Percentiles rank a stretch among this genome's conserved stretches.
These are phyloP conservation scores for Aspergillus hortae DNA, from an alignment of 2,329 filamentous ascomycete species.

Conservation along the genomic window DNA sequence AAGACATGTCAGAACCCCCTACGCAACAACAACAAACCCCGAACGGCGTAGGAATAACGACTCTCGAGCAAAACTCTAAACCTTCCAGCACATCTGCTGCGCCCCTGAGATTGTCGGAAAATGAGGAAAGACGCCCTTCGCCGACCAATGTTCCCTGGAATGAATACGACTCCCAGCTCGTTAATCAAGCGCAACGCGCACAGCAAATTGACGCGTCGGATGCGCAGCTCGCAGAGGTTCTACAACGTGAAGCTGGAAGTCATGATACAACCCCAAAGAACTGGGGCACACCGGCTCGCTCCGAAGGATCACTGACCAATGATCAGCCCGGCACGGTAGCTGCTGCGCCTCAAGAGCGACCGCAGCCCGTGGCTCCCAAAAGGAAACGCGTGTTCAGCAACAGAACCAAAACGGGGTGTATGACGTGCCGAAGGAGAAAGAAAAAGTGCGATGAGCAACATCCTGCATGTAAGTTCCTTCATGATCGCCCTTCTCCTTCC, in stretches of 20 bases:
- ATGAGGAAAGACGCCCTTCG: slow-evolving; percentile 24
- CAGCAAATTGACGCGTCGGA: slow-evolving; percentile 46
- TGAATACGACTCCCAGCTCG: slow-evolving; percentile 39
- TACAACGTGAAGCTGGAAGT: slow-evolving; percentile 49
- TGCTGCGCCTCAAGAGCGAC: slow-evolving; percentile 30
- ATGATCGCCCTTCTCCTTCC: slow-evolving; percentile 5
- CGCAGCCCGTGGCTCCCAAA: slow-evolving; percentile 39
- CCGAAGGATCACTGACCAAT: slow-evolving; percentile 33
- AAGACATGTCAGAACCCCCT: slow-evolving; percentile 27
- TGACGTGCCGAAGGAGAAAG: slow-evolving; percentile 87
- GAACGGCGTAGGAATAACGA: slow-evolving; percentile 17
- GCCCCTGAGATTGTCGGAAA: slow-evolving; percentile 25
- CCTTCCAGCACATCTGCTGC: slow-evolving; percentile 17
- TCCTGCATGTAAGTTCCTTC: slow-evolving; percentile 70
- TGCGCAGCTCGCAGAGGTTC: slow-evolving; percentile 49
- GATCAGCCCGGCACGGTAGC: slow-evolving; percentile 33
- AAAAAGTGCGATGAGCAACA: slow-evolving; percentile 98
- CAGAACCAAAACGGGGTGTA: slow-evolving; percentile 89
- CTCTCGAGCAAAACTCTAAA: slow-evolving; percentile 18
- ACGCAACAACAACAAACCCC: slow-evolving; percentile 14
- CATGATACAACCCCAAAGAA: slow-evolving; percentile 33
- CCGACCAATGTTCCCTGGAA: slow-evolving; percentile 33
- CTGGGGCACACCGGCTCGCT: slow-evolving; percentile 32
- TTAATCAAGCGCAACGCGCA: slow-evolving; percentile 46
- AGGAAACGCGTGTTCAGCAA: slow-evolving; percentile 72